Evolutionary conservation across 2,329 filamentous ascomycete genomes (phyloP), one percentile per base, ranked within the genome.

Genomic region (Colletotrichum sp.): DNA sequence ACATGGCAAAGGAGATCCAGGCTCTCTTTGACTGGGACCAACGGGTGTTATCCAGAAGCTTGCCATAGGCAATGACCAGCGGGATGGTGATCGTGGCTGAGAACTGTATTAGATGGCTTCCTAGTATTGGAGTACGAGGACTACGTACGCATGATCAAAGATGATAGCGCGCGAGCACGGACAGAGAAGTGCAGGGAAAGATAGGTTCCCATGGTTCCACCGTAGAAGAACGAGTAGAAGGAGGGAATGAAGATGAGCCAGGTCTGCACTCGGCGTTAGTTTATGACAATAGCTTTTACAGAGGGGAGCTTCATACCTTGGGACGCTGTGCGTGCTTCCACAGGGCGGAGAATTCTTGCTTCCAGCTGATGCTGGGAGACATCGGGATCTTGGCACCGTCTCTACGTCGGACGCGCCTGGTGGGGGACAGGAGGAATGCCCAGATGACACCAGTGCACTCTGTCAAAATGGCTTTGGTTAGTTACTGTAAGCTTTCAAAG

Each of bases 141-240:
- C 3, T 16, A 25, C 72, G n/a, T n/a, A 74, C 72, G 68, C 32
- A 30, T 55, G 8, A 81, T 67, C 11, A 81, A 44, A 2, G 79
- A 80, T 3, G 77, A 79, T 5, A 81, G 65, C 6, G 80, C 80
- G 15, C 80, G 78, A 4, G 80, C 76, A 13, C 80, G 80, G 2
- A 81, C 79, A 0, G 79, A 79, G 52, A 81, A 81, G 52, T 81
- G 80, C 8, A 80, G 34, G 3, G 79, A 78, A 15, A 80, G 66
- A 28, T 80, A 81, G 4, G 79, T 77, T 13, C 80, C 77, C 32
- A 78, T 79, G 32, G 79, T 83, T 32, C 83, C 84, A 32, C 83
- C 83, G 25, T 83, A 84, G 78, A 85, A 85, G 79, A 85, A 85
- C 3, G 83, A 84, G 78, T 84, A 84, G 74, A 81, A 60, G 61